These are phyloP conservation scores for Strigomonas galati DNA, from an alignment of 208 protist genomes.

Conservation along the genomic window DNA sequence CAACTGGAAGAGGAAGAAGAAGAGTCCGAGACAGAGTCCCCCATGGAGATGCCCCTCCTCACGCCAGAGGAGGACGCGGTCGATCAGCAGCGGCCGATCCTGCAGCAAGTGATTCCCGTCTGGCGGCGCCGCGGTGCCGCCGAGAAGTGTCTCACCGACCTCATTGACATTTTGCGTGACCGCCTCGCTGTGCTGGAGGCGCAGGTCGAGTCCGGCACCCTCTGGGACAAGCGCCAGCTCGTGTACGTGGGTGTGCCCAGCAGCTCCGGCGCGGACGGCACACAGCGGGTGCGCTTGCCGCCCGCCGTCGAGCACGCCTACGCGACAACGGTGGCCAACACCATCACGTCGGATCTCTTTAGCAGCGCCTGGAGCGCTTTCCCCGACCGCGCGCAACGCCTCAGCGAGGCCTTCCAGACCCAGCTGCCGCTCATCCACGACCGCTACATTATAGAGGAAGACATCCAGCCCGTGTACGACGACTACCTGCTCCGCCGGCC, in stretches of 20 bases:
- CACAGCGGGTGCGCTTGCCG: constrained; percentile 24
- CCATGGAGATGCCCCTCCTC: constrained; percentile 8
- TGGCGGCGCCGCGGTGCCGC: constrained; percentile 53
- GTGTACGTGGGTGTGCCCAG: constrained; percentile 31
- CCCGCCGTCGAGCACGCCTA: constrained; percentile 42
- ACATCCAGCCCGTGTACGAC: constrained; percentile 48
- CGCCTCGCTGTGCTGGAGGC: constrained; percentile 30
- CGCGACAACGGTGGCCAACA: constrained; percentile 41
- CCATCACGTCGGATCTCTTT: constrained; percentile 60
- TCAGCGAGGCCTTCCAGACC: constrained; percentile 41
- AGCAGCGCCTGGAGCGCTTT: constrained; percentile 19
- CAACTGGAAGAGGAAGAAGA: constrained; percentile 2
- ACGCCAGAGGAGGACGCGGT: constrained; percentile 15
- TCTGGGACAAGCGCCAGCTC: neutral
- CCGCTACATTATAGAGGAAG: constrained; percentile 51
- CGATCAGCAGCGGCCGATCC: constrained; percentile 28
- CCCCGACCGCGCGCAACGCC: constrained; percentile 31
- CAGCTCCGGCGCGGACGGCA: constrained; percentile 46
- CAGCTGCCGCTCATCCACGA: constrained; percentile 59
- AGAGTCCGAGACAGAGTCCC: constrained; percentile 4
- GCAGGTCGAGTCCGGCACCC: constrained; percentile 14
- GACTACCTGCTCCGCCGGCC: constrained; percentile 17
- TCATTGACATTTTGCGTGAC: constrained; percentile 24
- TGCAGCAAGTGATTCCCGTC: constrained; percentile 38
- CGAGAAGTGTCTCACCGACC: constrained; percentile 25